These are phyloP conservation scores for Corrigiola litoralis DNA, from an alignment of 179 eudicot genomes.

Conservation along the genomic window DNA sequence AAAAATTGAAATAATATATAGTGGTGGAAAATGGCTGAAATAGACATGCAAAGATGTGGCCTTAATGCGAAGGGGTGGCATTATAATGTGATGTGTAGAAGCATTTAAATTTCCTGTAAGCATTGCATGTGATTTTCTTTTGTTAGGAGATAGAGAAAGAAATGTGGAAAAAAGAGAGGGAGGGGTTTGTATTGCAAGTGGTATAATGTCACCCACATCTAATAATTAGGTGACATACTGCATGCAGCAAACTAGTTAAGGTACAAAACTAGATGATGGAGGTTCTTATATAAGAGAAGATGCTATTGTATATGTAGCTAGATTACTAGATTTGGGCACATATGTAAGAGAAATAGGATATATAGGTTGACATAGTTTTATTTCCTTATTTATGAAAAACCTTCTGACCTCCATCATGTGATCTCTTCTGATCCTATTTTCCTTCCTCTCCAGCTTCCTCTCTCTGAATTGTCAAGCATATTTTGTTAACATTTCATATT, in stretches of 20 bases:
- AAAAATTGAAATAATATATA: conserved; percentile 7
- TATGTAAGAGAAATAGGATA: conserved; percentile 10
- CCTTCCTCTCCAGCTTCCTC: neutral
- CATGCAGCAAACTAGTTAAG: conserved; percentile 25
- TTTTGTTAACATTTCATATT: conserved; percentile 9
- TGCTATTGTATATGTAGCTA: conserved; percentile 19
- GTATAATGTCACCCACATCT: conserved; percentile 13
- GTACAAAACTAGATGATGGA: conserved; percentile 23
- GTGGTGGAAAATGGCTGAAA: conserved; percentile 25
- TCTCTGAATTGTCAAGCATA: conserved; percentile 10
- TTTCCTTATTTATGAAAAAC: conserved; percentile 20
- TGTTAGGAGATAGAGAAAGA: neutral
- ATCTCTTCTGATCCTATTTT: conserved; percentile 10
- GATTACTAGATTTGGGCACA: conserved; percentile 33
- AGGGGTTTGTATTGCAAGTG: neutral
- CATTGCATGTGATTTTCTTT: conserved; percentile 34
- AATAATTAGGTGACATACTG: conserved; percentile 21
- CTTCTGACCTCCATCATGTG: conserved; percentile 34
- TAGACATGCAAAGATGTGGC: conserved; percentile 40
- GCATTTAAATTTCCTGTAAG: conserved; percentile 27
- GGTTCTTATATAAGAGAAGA: conserved; percentile 14
- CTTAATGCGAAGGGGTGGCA: conserved; percentile 6
- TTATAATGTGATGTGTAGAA: conserved; percentile 1
- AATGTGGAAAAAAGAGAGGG: neutral
- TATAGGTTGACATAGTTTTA: conserved; percentile 26